These are phyloP conservation scores for Boehmeria nivea DNA, from an alignment of 306 rosid species.

Conservation along the genomic window DNA sequence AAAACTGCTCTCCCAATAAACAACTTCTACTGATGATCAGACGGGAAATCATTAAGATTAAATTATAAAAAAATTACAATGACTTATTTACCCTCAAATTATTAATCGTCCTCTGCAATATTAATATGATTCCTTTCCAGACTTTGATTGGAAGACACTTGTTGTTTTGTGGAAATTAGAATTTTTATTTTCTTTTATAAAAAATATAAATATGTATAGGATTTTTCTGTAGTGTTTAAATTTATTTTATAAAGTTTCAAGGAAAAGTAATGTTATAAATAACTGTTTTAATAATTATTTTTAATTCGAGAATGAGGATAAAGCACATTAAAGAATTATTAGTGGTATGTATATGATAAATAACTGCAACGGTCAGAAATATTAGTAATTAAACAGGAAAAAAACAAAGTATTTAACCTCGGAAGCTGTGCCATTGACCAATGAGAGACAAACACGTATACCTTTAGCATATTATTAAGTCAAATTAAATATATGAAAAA, in stretches of 20 bases:
- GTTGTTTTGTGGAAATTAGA: background rate
- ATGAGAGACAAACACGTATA: background rate
- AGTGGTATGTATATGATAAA: too few relatives aligned
- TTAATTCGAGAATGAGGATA: too few relatives aligned
- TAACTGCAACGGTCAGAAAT: background rate
- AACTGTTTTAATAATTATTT: too few relatives aligned
- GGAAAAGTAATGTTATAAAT: too few relatives aligned
- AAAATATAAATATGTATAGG: background rate
- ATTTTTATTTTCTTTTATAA: background rate
- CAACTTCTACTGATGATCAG: background rate
- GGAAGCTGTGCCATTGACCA: slow-evolving; percentile 16
- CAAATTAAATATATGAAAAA: background rate
- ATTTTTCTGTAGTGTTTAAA: too few relatives aligned
- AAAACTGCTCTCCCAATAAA: slow-evolving; percentile 14
- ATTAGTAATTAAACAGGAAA: background rate
- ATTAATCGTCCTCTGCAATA: slow-evolving; percentile 12
- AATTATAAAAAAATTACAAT: background rate
- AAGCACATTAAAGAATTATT: too few relatives aligned
- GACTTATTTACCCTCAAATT: slow-evolving; percentile 1
- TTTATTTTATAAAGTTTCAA: too few relatives aligned
- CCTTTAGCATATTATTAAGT: background rate
- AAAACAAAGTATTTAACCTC: slow-evolving; percentile 14
- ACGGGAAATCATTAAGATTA: background rate
- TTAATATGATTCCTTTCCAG: slow-evolving; percentile 8
- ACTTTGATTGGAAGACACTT: slow-evolving; percentile 22